Evolutionary conservation across 1,139 yeast genomes (phyloP), one percentile per base, ranked within the genome.

Genomic region (Pichia sp.): DNA sequence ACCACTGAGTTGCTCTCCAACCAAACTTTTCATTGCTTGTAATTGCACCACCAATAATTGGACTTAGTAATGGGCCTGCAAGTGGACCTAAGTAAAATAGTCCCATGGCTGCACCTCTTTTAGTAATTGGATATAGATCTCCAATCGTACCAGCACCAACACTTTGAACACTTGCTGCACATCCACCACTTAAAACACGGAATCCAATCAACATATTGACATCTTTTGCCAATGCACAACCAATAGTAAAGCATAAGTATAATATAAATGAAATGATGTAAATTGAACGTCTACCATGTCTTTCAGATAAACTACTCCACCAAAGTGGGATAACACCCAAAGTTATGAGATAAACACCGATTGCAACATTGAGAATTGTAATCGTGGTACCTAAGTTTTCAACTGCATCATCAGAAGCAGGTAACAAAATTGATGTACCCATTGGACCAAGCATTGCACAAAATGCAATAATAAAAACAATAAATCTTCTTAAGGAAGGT

Each of bases 1-100:
- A 80, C 95, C 96, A 89, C 63, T 86, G 95, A 3, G 96, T 87
- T 3, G 93, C 88, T 64, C 96, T 74, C 96, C 96, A 89, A 8
- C 88, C 88, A 84, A 90, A 86, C 13, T 75, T 76, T 48, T 77
- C 73, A 41, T 62, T 61, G 19, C 58, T 55, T 6, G 87, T 79
- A 29, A 89, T 77, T 1, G 83, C 81, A 55, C 96, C 95, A 49
- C 96, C 96, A 45, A 88, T 67, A 33, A 88, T 83, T 0, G 96
- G 96, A 13, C 95, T 83, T 9, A 87, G 60, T 53, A 89, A 73
- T 0, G 96, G 96, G 0, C 95, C 96, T 64, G 84, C 75, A 44
- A 89, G 73, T 0, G 95, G 90, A 0, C 96, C 96, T 46, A 88
- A 70, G 63, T 88, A 89, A 61, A 81, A 89, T 58, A 81, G 73